Base-by-base conservation (phyloP, 2,329 filamentous ascomycete genomes). In the Cephalotrichum gorgonifer region DNA sequence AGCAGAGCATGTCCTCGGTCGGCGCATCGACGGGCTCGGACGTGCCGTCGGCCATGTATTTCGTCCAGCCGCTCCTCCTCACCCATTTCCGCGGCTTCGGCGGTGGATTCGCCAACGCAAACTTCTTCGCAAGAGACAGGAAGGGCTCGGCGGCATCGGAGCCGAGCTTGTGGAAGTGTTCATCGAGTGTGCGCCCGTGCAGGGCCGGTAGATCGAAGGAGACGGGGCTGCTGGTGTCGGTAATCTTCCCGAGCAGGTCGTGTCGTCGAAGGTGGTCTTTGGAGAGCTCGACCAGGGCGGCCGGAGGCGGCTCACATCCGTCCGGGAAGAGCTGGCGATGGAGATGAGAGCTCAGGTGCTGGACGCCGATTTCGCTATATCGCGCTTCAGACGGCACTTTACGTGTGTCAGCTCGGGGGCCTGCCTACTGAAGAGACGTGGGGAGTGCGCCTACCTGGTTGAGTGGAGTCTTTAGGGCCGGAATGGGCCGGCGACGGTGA, bases 321-420 rank as follows among this genome's bases (percentile, higher is more conserved):
- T 72, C 68, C 4, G 78, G 79, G 60, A 98, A 98, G 39, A 98
- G 70, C 65, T 97, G 93, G 2, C 78, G 62, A 64, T 91, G 87
- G 42, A 98, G 75, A 70, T 90, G 77, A 51, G 76, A 74, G 72
- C 89, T 96, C 56, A 98, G 72, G 60, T 97, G 91, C 68, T 98
- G 93, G 35, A 98, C 88, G 48, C 88, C 88, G 58, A 98, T 90
- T 56, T 94, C 86, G 67, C 94, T 98, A 71, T 85, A 88, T 55
- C 93, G 82, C 44, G 88, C 73, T 50, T 76, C 67, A 6, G 78
- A 75, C 1, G 67, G 60, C 27, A 77, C 70, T 74, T 53, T 38
- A 22, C 49, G 39, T 20, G 25, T 44, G 52, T 52, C 51, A 52
- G 57, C 51, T 41, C 50, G 20, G 52, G 27, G 26, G 26, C 39